Evolutionary conservation across 1,139 yeast species (phyloP).

Genomic region (Saccharomyces pastorianus): DNA sequence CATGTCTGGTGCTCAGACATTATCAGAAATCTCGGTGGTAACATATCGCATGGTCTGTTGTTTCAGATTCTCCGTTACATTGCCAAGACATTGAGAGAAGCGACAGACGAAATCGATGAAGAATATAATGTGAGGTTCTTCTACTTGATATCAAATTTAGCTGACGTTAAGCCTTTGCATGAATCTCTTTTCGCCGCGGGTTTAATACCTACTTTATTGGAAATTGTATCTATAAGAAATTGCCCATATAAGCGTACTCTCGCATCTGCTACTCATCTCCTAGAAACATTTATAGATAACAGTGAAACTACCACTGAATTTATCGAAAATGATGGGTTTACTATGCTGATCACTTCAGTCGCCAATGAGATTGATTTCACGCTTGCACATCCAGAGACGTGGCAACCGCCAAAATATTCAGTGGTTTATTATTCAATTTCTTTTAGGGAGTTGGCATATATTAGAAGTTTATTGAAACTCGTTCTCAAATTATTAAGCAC

Average conservation of each 20-base stretch:
- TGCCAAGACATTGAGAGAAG: conserved; percentile 37
- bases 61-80: conserved; percentile 65
- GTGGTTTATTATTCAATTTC: conserved; percentile 52
- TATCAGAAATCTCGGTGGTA: conserved; percentile 78
- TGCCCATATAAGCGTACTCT: conserved; percentile 47
- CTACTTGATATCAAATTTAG: conserved; percentile 49
- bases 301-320: conserved; percentile 49
- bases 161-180: conserved; percentile 46
- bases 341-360: conserved; percentile 50
- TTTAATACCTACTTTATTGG: conserved; percentile 55
- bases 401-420: conserved; percentile 47
- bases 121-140: conserved; percentile 49
- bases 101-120: conserved; percentile 36
- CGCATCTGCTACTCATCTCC: conserved; percentile 57
- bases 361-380: conserved; percentile 64
- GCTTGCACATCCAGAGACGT: conserved; percentile 45
- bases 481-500: conserved; percentile 57
- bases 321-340: conserved; percentile 59
- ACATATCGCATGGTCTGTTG: conserved; percentile 75
- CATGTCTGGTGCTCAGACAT: conserved; percentile 72
- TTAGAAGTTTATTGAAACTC: conserved; percentile 50
- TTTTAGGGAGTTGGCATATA: conserved; percentile 55
- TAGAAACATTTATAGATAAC: conserved; percentile 47
- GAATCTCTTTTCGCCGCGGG: conserved; percentile 58
- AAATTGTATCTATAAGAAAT: conserved; percentile 48